These are phyloP conservation scores for Leptographium radiaticola DNA, from an alignment of 2,329 filamentous ascomycete species.

Conservation along the genomic window DNA sequence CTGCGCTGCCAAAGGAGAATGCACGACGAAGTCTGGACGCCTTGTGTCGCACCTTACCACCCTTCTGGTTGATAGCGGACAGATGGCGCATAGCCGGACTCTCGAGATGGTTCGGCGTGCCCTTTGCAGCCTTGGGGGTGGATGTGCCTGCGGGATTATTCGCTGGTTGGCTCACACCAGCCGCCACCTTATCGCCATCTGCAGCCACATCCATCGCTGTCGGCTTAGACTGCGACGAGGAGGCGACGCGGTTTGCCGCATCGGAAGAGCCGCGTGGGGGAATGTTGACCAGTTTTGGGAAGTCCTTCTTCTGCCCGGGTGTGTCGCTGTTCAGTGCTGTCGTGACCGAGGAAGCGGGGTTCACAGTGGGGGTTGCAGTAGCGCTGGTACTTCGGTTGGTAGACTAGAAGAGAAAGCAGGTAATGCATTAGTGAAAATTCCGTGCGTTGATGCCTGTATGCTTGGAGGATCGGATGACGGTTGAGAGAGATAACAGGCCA, in stretches of 20 bases:
- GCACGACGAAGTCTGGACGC: conserved; percentile 75
- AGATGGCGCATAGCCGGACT: conserved; percentile 76
- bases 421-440: conserved; percentile 30
- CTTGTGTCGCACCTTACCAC: conserved; percentile 67
- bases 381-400: conserved; percentile 43
- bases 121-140: conserved; percentile 11
- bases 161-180: background rate
- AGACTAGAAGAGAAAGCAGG: conserved; percentile 28
- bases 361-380: conserved; percentile 34
- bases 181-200: conserved; percentile 10
- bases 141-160: conserved; percentile 15
- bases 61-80: conserved; percentile 75
- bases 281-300: conserved; percentile 41
- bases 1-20: conserved; percentile 92
- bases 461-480: background rate
- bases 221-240: conserved; percentile 64
- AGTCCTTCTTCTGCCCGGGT: conserved; percentile 33
- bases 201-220: conserved; percentile 46
- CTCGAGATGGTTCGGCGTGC: conserved; percentile 23
- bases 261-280: conserved; percentile 51
- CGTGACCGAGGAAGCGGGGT: conserved; percentile 31
- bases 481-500: conserved; percentile 2
- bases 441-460: background rate
- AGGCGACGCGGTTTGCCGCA: conserved; percentile 52
- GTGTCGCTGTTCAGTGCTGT: conserved; percentile 25